Conservation (phyloP, 768 basidiomycete species). For the Clavulina sp. region DNA sequence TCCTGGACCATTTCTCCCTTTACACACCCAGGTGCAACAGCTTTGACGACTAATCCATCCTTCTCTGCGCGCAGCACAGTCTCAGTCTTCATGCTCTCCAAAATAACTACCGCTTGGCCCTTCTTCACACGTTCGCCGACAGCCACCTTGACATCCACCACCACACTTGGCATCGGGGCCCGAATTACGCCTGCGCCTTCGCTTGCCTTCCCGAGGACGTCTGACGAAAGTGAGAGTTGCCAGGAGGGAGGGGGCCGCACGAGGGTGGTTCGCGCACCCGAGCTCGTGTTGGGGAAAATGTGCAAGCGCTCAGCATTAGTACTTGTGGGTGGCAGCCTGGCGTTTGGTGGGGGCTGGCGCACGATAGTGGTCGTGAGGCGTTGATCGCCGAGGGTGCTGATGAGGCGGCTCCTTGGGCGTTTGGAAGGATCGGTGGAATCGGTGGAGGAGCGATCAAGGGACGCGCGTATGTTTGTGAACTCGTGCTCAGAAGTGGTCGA, state of each 20-base stretch:
- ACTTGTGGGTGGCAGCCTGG: conserved; percentile 36
- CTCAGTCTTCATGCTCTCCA: conserved; percentile 98
- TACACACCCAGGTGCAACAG: conserved; percentile 53
- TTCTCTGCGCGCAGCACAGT: conserved; percentile 61
- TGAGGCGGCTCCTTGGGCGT: conserved; percentile 29
- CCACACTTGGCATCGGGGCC: conserved; percentile 86
- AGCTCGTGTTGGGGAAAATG: conserved; percentile 40
- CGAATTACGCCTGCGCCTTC: conserved; percentile 40
- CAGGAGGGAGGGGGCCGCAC: conserved; percentile 53
- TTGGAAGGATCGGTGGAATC: conserved; percentile 14
- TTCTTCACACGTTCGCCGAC: conserved; percentile 62
- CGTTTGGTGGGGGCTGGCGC: conserved; percentile 32
- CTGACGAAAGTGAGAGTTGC: conserved; percentile 48
- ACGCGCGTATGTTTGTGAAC: background rate
- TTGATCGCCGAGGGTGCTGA: conserved; percentile 34
- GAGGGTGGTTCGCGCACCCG: conserved; percentile 40
- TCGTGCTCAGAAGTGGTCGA: background rate
- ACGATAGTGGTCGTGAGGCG: conserved; percentile 50
- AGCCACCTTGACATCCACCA: conserved; percentile 72
- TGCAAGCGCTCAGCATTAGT: conserved; percentile 59
- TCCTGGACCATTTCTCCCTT: conserved; percentile 90
- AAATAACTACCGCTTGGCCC: conserved; percentile 62
- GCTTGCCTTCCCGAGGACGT: conserved; percentile 32
- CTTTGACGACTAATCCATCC: conserved; percentile 35
- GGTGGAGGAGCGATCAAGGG: conserved; percentile 6